Evolutionary conservation across 192 early-diverging fungal species (phyloP).

Genomic region (Coemansia furcata): DNA sequence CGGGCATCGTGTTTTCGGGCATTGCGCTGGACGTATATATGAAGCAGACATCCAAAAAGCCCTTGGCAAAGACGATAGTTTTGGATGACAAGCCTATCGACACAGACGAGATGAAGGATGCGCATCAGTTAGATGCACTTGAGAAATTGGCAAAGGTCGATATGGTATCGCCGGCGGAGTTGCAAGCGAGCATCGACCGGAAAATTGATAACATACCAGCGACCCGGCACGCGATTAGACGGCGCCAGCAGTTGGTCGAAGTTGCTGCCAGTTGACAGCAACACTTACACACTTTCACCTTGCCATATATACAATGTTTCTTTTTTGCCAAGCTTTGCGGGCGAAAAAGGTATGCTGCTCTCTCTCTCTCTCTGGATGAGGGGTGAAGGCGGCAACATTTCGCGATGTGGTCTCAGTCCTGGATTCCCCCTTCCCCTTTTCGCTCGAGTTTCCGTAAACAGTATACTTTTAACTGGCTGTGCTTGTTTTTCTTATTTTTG

Average conservation of each 20-base stretch:
- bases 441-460: background rate
- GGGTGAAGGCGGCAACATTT: too few relatives aligned
- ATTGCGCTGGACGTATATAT: slow-evolving; percentile 76
- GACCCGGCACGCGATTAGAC: slow-evolving; percentile 13
- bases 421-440: too few relatives aligned
- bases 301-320: background rate
- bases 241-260: slow-evolving; percentile 36
- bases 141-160: slow-evolving; percentile 7
- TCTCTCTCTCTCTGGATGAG: too few relatives aligned
- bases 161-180: slow-evolving; percentile 1
- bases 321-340: background rate
- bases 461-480: background rate
- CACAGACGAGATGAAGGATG: background rate
- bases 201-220: background rate
- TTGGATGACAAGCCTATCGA: background rate
- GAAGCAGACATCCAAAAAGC: slow-evolving; percentile 57
- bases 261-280: slow-evolving; percentile 20
- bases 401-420: too few relatives aligned
- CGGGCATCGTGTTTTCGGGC: slow-evolving; percentile 84
- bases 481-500: slow-evolving; percentile 1
- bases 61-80: background rate
- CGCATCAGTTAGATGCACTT: background rate
- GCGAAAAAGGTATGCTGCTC: too few relatives aligned
- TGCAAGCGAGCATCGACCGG: slow-evolving; percentile 3
- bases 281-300: background rate